Evolutionary conservation across 2,329 filamentous ascomycete species (phyloP).

Genomic region (Phaeosphaeriaceae sp.): DNA sequence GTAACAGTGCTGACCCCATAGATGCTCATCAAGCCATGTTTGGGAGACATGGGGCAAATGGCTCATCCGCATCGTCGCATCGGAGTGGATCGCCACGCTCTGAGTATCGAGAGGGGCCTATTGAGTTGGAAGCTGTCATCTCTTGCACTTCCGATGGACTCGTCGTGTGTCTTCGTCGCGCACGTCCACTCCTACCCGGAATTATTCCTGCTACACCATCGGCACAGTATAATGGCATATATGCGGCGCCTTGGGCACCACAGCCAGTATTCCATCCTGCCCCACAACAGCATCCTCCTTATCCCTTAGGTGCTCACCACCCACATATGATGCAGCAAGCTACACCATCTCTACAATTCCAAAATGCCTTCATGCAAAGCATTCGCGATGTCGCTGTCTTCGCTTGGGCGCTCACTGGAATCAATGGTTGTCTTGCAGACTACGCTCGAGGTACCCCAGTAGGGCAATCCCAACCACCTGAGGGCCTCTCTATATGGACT

Average conservation of each 20-base stretch:
- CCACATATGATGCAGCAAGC: constrained; percentile 57
- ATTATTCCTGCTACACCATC: constrained; percentile 27
- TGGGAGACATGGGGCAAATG: constrained; percentile 33
- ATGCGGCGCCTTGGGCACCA: constrained; percentile 79
- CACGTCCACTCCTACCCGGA: constrained; percentile 70
- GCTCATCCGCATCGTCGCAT: constrained; percentile 37
- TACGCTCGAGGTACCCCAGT: constrained; percentile 67
- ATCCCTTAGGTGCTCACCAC: constrained; percentile 43
- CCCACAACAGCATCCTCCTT: constrained; percentile 45
- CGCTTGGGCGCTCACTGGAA: constrained; percentile 80
- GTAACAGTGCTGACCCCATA: constrained; percentile 51
- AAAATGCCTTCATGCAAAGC: constrained; percentile 73
- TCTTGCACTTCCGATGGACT: constrained; percentile 89
- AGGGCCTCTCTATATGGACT: constrained; percentile 66
- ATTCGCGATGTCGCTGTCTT: constrained; percentile 89
- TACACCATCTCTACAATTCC: constrained; percentile 51
- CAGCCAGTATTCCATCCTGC: constrained; percentile 63
- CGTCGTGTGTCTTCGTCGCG: constrained; percentile 78
- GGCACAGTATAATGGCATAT: constrained; percentile 62
- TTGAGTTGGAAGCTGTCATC: constrained; percentile 87
- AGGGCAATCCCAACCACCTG: constrained; percentile 68
- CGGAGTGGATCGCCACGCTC: constrained; percentile 28
- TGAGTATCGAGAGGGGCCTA: constrained; percentile 47
- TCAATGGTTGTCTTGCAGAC: constrained; percentile 75
- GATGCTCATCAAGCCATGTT: constrained; percentile 40